phyloP scores from a whole-genome alignment of 2,329 filamentous ascomycete genomes.

The Penicillium concentricum region DNA sequence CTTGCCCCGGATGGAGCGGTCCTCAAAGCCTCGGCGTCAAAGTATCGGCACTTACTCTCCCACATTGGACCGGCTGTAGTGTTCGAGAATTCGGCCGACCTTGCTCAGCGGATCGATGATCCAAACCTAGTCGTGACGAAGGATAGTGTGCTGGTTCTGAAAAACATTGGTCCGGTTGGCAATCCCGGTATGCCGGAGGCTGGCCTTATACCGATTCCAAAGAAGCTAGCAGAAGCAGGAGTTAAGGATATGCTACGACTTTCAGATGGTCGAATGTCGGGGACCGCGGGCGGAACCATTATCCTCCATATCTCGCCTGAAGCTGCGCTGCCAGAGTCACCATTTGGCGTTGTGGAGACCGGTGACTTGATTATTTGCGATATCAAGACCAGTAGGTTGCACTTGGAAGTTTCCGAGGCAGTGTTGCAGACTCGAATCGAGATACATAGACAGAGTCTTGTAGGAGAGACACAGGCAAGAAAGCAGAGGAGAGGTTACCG shows the following conservation, averaged over 20 bases:
- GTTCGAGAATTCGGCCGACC: conserved; percentile 49
- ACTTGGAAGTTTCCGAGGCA: conserved; percentile 43
- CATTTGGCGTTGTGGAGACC: conserved; percentile 49
- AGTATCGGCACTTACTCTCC: conserved; percentile 45
- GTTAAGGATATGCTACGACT: conserved; percentile 55
- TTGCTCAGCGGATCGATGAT: conserved; percentile 49
- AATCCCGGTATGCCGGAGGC: conserved; percentile 56
- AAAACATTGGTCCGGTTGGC: conserved; percentile 52
- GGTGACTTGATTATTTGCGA: conserved; percentile 52
- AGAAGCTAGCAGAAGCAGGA: conserved; percentile 48
- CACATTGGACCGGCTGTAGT: conserved; percentile 50
- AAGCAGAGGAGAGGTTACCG: conserved; percentile 38
- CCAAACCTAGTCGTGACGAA: conserved; percentile 45
- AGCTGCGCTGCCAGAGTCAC: conserved; percentile 47
- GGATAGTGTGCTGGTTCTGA: conserved; percentile 49
- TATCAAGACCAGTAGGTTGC: conserved; percentile 43
- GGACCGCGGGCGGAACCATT: conserved; percentile 57
- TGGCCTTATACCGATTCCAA: conserved; percentile 52
- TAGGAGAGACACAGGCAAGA: conserved; percentile 21
- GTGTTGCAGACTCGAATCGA: conserved; percentile 43
- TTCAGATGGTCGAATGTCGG: conserved; percentile 56
- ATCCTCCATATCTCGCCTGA: conserved; percentile 56
- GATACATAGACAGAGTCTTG: conserved; percentile 24
- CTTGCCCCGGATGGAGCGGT: conserved; percentile 51
- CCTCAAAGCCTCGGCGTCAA: conserved; percentile 53